phyloP scores from a whole-genome alignment of 1,284 basidiomycete species.

The Rugosomyces carneus region DNA sequence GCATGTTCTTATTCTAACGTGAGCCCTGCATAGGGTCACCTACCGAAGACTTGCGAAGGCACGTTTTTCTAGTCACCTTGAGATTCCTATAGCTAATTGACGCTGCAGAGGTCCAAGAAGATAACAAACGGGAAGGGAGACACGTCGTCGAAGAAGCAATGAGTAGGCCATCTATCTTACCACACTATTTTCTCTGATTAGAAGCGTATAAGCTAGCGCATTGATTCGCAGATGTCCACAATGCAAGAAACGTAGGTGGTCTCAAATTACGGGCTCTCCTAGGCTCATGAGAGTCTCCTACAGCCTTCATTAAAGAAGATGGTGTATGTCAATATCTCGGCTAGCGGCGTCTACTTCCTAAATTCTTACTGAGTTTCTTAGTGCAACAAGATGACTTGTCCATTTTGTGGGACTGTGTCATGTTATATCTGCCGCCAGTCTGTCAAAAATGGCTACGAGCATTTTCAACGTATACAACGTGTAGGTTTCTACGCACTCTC shows the following conservation, averaged over 20 bases:
- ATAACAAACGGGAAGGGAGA: conserved; percentile 63
- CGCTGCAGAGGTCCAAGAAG: conserved; percentile 59
- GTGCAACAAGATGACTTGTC: conserved; percentile 48
- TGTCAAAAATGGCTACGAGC: conserved; percentile 55
- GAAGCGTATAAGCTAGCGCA: conserved; percentile 53
- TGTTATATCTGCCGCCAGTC: conserved; percentile 17
- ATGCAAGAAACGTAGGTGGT: conserved; percentile 56
- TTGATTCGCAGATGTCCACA: conserved; percentile 82
- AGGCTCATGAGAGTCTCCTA: not conserved
- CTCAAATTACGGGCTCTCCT: not conserved
- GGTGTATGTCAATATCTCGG: conserved; percentile 43
- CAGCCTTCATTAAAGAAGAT: conserved; percentile 71
- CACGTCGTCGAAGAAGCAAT: conserved; percentile 86
- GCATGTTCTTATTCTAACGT: not conserved
- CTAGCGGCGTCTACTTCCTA: not conserved
- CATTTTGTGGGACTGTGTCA: conserved; percentile 15
- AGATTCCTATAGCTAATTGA: not conserved
- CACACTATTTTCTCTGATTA: not conserved
- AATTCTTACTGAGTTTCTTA: conserved; percentile 19
- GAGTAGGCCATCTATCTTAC: conserved; percentile 43
- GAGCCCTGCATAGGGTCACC: conserved; percentile 52
- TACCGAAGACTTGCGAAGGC: conserved; percentile 82
- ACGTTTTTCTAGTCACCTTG: conserved; percentile 6
- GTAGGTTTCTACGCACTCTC: conserved; percentile 25
- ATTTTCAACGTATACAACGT: conserved; percentile 62